These are phyloP conservation scores for Thuja plicata DNA, from an alignment of 83 land plant species.

Conservation along the genomic window DNA sequence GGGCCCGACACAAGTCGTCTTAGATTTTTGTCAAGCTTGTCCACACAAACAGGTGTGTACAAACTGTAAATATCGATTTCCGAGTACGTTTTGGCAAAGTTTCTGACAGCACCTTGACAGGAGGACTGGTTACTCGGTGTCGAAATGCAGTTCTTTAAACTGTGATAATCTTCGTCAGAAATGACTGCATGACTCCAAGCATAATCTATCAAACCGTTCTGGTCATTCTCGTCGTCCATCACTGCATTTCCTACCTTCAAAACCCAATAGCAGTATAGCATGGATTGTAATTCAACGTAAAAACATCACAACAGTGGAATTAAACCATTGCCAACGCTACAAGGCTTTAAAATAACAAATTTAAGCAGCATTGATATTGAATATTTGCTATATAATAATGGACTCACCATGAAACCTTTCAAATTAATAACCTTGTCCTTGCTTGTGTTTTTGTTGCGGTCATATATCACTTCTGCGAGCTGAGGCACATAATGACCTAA, in stretches of 20 bases:
- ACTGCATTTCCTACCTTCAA: slow-evolving; percentile 71
- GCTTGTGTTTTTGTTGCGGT: slow-evolving; percentile 35
- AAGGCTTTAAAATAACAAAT: neutral
- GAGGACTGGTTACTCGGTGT: slow-evolving; percentile 8
- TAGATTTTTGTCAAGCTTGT: neutral
- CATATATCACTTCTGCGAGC: slow-evolving; percentile 52
- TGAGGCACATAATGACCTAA: slow-evolving; percentile 83
- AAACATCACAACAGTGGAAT: neutral
- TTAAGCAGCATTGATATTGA: neutral
- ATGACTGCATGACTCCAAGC: slow-evolving; percentile 69
- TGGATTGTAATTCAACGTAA: neutral
- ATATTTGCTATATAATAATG: neutral
- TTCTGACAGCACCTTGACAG: slow-evolving; percentile 18
- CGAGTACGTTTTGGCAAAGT: slow-evolving; percentile 31
- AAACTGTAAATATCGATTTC: slow-evolving; percentile 62
- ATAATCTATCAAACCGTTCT: slow-evolving; percentile 48
- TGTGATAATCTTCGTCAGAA: slow-evolving; percentile 48
- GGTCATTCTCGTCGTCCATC: slow-evolving; percentile 45
- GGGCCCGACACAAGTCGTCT: slow-evolving; percentile 14
- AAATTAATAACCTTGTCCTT: slow-evolving; percentile 45
- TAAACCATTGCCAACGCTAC: neutral
- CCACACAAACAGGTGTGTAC: slow-evolving; percentile 48
- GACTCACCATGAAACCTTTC: slow-evolving; percentile 67
- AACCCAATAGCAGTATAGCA: neutral
- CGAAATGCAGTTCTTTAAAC: slow-evolving; percentile 36